These are phyloP conservation scores for Podospora anserina DNA, from an alignment of 495 filamentous ascomycete genomes.

Conservation along the genomic window DNA sequence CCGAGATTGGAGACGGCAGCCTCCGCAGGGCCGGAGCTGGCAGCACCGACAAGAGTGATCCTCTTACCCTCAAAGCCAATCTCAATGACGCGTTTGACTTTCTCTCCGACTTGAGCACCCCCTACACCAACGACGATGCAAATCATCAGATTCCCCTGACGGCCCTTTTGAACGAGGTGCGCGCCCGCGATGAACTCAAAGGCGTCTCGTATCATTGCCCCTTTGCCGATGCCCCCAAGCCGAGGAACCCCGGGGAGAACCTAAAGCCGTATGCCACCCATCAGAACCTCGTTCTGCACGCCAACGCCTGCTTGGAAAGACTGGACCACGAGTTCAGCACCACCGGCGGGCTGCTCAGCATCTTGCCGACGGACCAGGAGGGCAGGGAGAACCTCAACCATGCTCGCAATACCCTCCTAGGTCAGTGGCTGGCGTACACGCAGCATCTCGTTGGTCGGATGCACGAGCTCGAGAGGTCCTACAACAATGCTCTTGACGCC, in stretches of 20 bases:
- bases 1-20: constrained; percentile 25
- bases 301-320: constrained; percentile 51
- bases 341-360: constrained; percentile 48
- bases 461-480: constrained; percentile 50
- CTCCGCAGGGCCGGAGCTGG: neutral
- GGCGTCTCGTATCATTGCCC: constrained; percentile 46
- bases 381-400: constrained; percentile 28
- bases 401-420: constrained; percentile 43
- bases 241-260: constrained; percentile 17
- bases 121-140: constrained; percentile 46
- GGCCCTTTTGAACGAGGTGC: constrained; percentile 45
- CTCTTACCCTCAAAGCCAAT: constrained; percentile 19
- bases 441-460: constrained; percentile 47
- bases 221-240: constrained; percentile 21
- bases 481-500: constrained; percentile 46
- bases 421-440: constrained; percentile 49
- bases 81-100: constrained; percentile 49
- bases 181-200: constrained; percentile 35
- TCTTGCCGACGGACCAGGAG: constrained; percentile 42
- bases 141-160: constrained; percentile 45
- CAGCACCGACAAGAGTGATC: constrained; percentile 12
- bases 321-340: constrained; percentile 53
- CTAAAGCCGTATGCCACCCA: constrained; percentile 45
- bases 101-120: constrained; percentile 41
- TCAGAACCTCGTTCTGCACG: constrained; percentile 49